These are phyloP conservation scores for Selaginella tamariscina DNA, from an alignment of 75 land plant genomes.

Conservation along the genomic window DNA sequence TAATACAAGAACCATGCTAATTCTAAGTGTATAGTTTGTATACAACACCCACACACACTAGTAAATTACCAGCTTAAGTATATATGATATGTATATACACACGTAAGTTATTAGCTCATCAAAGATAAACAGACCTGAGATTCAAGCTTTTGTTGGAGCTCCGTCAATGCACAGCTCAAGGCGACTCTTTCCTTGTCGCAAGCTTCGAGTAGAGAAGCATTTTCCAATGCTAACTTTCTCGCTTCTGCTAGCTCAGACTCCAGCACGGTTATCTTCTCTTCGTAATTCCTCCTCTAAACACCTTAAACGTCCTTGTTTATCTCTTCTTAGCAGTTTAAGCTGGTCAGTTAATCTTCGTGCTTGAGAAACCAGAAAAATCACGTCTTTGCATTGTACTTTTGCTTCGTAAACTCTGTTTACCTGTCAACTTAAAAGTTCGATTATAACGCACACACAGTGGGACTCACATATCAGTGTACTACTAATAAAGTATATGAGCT, in stretches of 20 bases:
- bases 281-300: background rate
- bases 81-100: too few species aligned
- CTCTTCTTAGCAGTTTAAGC: background rate
- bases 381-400: background rate
- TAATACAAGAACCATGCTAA: too few species aligned
- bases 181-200: background rate
- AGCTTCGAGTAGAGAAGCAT: background rate
- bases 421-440: background rate
- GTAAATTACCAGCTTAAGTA: too few species aligned
- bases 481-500: too few species aligned
- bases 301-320: background rate
- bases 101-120: too few species aligned
- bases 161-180: background rate
- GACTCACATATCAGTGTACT: too few species aligned
- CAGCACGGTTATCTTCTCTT: too few species aligned
- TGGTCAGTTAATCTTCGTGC: background rate
- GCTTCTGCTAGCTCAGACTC: background rate
- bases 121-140: background rate
- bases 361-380: background rate
- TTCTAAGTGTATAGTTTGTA: too few species aligned
- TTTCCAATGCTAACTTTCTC: background rate
- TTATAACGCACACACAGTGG: too few species aligned
- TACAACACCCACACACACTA: background rate
- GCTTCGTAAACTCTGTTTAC: background rate
- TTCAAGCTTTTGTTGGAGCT: background rate